Base-by-base conservation (phyloP, 108 stramenopile species). In the Fragilaria crotonensis region DNA sequence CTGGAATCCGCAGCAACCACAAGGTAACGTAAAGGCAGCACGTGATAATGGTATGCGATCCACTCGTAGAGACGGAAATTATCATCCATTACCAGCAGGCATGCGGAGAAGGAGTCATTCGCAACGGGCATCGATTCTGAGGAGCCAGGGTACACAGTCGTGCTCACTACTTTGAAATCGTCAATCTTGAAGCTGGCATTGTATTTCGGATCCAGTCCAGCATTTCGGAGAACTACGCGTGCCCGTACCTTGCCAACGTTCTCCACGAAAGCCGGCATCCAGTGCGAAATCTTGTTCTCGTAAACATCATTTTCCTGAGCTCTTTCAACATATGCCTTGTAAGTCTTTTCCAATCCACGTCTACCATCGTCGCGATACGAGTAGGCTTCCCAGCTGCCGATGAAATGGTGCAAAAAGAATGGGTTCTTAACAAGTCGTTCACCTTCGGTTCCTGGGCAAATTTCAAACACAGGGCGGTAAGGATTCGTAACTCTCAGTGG, bases 41-140 rank as follows among this genome's bases (percentile, higher is more conserved):
- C 51, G 48, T 60, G 59, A 48, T 75, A 79, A 33, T 79, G 78
- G 48, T 79, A 79, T 25, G 78, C 73, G 26, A 79, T 68, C 78
- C 78, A 73, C 59, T 73, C 72, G 7, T 57, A 57, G 22, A 73
- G 48, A 29, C 36, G 59, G 62, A 66, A 64, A 44, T 73, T 73
- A 62, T 73, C 72, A 46, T 73, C 72, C 25, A 66, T 60, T 4
- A 67, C 50, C 48, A 67, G 25, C 44, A 73, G 54, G 30, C 72
- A 73, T 17, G 66, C 66, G 0, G 59, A 61, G 55, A 66, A 72
- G 11, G 30, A 17, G 7, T 56, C 54, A 19, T 56, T n/a, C n/a
- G n/a, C n/a, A n/a, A n/a, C n/a, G n/a, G n/a, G n/a, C n/a, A n/a
- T n/a, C n/a, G n/a, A n/a, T n/a, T n/a, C n/a, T n/a, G n/a, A n/a